Conservation (phyloP, 352 stramenopile genomes). For the Phytophthora melonis region DNA sequence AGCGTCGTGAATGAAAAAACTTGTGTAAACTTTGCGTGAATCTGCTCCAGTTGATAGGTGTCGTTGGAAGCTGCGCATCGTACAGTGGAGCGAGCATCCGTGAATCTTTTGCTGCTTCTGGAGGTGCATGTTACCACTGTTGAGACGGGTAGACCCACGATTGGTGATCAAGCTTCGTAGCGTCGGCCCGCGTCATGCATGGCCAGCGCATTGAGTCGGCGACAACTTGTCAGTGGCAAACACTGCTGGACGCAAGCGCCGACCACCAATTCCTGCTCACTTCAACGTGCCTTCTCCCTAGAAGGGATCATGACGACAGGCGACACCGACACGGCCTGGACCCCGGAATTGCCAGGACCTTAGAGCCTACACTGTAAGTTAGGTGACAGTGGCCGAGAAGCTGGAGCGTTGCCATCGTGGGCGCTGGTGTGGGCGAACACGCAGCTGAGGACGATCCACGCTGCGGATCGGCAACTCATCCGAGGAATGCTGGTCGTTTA, state of each 20-base stretch:
- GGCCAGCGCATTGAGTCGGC: no score
- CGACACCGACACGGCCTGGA: no score
- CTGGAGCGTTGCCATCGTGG: constrained; percentile 11
- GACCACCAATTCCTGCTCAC: no score
- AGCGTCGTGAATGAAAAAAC: neutral
- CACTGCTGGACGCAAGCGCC: no score
- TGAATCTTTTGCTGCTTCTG: neutral
- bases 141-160: neutral
- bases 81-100: no score
- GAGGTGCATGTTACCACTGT: neutral
- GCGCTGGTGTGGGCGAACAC: neutral
- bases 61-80: neutral
- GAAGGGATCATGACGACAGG: no score
- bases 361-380: no score
- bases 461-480: constrained; percentile 22
- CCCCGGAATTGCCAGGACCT: no score
- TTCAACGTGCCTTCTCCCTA: no score
- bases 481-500: constrained; percentile 11
- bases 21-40: constrained; percentile 3
- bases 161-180: neutral
- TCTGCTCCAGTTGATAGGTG: neutral
- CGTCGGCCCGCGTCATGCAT: no score
- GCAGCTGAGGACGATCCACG: constrained; percentile 17
- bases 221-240: no score
- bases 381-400: no score